Conservation (phyloP, 208 protist species). For the Crithidia fasciculata region DNA sequence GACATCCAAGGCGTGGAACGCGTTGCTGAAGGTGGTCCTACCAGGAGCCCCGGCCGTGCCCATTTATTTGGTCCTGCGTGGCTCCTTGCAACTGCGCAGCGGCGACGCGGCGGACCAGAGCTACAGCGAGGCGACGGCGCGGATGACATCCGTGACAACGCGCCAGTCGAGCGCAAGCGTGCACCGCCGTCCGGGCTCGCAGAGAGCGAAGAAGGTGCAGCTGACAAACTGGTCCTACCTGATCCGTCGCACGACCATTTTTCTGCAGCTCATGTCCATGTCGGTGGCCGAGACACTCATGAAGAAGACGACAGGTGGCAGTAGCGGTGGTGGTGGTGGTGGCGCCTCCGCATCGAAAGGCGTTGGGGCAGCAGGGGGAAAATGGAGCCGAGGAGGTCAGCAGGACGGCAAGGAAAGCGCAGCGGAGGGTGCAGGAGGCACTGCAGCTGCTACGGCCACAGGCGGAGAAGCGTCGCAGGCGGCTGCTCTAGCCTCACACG, state of each 20-base stretch:
- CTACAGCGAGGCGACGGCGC: background rate
- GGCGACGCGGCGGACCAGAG: background rate
- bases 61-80: constrained; percentile 66
- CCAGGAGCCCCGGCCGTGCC: constrained; percentile 69
- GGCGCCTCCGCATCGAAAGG: background rate
- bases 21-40: constrained; percentile 67
- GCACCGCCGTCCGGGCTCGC: background rate
- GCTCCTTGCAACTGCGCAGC: constrained; percentile 1
- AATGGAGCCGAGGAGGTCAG: background rate
- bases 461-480: background rate
- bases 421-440: background rate
- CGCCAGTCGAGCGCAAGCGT: background rate
- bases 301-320: constrained; percentile 5
- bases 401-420: constrained; percentile 3
- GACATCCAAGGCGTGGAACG: constrained; percentile 58
- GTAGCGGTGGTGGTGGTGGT: background rate
- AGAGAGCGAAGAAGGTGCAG: background rate
- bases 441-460: background rate
- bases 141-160: constrained; percentile 1
- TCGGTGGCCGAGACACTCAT: constrained; percentile 50
- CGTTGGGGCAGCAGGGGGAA: background rate
- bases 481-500: background rate
- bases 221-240: constrained; percentile 57
- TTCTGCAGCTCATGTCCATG: constrained; percentile 58
- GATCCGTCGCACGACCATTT: constrained; percentile 44